A percentile compares a stretch with the other conserved stretches of the same genome.
Conservation (phyloP, 2,329 filamentous ascomycete genomes). For the Sordariomycetes sp. region DNA sequence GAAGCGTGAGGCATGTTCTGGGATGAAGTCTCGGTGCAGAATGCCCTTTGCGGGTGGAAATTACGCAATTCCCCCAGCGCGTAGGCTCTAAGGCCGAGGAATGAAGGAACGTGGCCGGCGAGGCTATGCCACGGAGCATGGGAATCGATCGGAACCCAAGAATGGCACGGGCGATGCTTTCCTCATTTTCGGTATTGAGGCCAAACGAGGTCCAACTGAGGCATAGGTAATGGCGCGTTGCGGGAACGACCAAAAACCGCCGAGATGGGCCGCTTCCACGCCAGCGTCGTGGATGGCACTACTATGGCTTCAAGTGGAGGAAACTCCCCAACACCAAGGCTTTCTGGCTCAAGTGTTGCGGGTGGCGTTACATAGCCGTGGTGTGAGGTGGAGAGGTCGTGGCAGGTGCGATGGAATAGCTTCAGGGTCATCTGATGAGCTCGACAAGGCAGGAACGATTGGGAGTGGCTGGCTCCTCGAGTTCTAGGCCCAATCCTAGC, state of each 20-base stretch:
- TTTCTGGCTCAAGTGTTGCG: neutral
- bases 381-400: neutral
- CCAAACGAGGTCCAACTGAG: neutral
- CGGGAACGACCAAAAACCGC: neutral
- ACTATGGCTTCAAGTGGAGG: neutral
- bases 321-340: neutral
- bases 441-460: neutral
- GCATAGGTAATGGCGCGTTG: neutral
- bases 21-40: neutral
- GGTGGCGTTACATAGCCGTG: neutral
- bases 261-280: neutral
- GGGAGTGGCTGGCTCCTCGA: neutral
- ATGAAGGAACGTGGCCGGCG: neutral
- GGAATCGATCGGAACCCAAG: neutral
- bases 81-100: neutral
- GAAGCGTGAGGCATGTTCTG: neutral
- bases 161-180: neutral
- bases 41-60: neutral
- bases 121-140: neutral
- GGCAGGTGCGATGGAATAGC: neutral
- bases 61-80: neutral
- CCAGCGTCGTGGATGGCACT: neutral
- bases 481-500: neutral
- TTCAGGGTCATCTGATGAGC: neutral
- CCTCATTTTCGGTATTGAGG: neutral